phyloP scores from a whole-genome alignment of 345 rosid genomes.

The Geranium rotundifolium region DNA sequence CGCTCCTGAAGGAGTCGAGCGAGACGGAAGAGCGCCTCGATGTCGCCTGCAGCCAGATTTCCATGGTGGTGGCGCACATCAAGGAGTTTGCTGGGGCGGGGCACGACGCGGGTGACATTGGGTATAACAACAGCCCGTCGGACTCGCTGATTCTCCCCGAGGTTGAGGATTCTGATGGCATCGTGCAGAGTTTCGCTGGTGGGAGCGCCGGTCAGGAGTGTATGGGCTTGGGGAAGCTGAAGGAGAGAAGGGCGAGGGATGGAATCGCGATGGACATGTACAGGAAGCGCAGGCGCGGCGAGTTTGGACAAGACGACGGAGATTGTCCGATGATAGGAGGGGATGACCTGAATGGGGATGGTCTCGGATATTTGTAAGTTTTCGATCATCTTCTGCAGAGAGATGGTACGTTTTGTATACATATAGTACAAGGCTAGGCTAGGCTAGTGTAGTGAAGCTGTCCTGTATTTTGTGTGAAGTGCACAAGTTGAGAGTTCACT shows the following conservation, averaged over 20 bases:
- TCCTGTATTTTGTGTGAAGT: too few relatives aligned
- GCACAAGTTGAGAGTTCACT: too few relatives aligned
- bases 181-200: conserved; percentile 24
- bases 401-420: too few relatives aligned
- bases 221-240: conserved; percentile 27
- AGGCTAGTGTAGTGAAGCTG: too few relatives aligned
- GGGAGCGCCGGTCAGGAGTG: conserved; percentile 27
- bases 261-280: conserved; percentile 23
- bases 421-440: too few relatives aligned
- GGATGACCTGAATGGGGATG: conserved; percentile 16
- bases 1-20: conserved; percentile 31
- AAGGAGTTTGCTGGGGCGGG: conserved; percentile 30
- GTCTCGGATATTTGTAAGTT: conserved; percentile 19
- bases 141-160: conserved; percentile 36
- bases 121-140: conserved; percentile 24
- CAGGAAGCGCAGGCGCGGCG: conserved; percentile 32
- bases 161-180: conserved; percentile 38
- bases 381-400: too few relatives aligned
- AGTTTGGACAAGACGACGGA: conserved; percentile 36
- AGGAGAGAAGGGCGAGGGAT: conserved; percentile 38
- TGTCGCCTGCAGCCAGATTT: conserved; percentile 42
- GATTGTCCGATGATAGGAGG: conserved; percentile 32
- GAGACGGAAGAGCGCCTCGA: conserved; percentile 46
- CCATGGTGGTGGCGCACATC: conserved; percentile 25
- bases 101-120: conserved; percentile 16